Evolutionary conservation across 345 rosid genomes (phyloP), one percentile per base, ranked within the genome.

Genomic region (Camelina neglecta): DNA sequence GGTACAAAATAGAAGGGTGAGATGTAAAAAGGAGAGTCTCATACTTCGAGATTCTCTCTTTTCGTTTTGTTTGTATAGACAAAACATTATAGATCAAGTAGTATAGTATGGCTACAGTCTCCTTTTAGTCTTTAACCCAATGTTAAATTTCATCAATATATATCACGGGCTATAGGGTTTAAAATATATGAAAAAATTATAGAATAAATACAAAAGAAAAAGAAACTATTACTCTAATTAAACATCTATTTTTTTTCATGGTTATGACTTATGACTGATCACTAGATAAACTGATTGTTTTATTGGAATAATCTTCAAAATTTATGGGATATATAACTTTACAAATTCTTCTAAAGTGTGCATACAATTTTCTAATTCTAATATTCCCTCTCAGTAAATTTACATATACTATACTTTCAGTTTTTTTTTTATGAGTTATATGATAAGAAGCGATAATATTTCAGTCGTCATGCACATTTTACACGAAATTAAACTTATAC

Each of bases 31-130:
- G 24, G 67, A 67, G 44, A n/a, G 66, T 53, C 63, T 64, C 71
- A 55, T 58, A 68, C 79, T 75, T 75, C 69, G 74, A 75, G 79
- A 75, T 75, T 51, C 79, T 53, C 64, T 60, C 56, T 68, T 75
- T 68, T 68, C 62, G 48, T 68, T 67, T 75, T 68, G 69, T 75
- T 67, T 50, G 12, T 23, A 60, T 48, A 67, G 15, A 57, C 12
- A 31, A 67, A 60, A 67, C 35, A 67, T 50, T 13, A 20, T 29
- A 49, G 44, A 75, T 75, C 63, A 41, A 60, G 47, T 50, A 18
- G 26, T 49, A 12, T 67, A 35, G 10, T 47, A 3, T 31, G 20
- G 18, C 20, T 65, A 45, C 11, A 13, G 49, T 11, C 18, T 65
- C 65, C 65, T n/a, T 71, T 60, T 45, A 55, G 57, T 49, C 23